phyloP scores from a whole-genome alignment of 2,329 filamentous ascomycete species.

The Plectosphaerella cucumerina region DNA sequence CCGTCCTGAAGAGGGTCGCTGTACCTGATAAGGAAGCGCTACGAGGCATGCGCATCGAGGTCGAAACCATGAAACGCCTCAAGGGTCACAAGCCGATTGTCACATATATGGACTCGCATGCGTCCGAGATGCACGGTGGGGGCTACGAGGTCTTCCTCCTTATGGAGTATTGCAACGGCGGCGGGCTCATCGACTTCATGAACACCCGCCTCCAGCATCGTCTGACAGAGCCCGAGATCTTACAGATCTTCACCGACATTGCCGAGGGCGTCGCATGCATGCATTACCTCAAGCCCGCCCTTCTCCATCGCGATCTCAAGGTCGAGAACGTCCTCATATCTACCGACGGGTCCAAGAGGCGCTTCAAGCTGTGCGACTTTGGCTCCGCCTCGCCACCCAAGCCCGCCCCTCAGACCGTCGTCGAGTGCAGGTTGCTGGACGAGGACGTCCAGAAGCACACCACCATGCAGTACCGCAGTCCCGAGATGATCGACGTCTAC shows the following conservation, averaged over 20 bases:
- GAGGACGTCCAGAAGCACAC: conserved; percentile 97
- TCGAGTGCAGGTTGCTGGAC: conserved; percentile 87
- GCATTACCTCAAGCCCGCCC: conserved; percentile 94
- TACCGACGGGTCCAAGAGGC: conserved; percentile 56
- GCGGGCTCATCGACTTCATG: conserved; percentile 98
- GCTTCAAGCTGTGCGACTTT: conserved; percentile 98
- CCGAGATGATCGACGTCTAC: conserved; percentile 99
- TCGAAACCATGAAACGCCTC: conserved; percentile 99
- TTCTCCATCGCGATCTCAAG: conserved; percentile 92
- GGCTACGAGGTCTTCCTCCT: conserved; percentile 97
- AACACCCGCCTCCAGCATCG: conserved; percentile 96
- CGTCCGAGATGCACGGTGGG: conserved; percentile 84
- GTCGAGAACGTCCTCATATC: conserved; percentile 97
- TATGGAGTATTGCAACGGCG: conserved; percentile 96
- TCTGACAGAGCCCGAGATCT: conserved; percentile 93
- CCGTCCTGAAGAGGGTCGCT: conserved; percentile 90
- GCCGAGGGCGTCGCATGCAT: conserved; percentile 96
- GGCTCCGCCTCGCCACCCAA: conserved; percentile 83
- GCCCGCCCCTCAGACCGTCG: conserved; percentile 78
- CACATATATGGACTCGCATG: conserved; percentile 97
- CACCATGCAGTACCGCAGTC: conserved; percentile 93
- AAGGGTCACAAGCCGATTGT: conserved; percentile 96
- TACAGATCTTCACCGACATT: conserved; percentile 95
- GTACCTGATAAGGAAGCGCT: conserved; percentile 94
- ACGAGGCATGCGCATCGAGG: conserved; percentile 94